Conservation (phyloP, 2,329 filamentous ascomycete genomes). For the Moelleriella libera region DNA sequence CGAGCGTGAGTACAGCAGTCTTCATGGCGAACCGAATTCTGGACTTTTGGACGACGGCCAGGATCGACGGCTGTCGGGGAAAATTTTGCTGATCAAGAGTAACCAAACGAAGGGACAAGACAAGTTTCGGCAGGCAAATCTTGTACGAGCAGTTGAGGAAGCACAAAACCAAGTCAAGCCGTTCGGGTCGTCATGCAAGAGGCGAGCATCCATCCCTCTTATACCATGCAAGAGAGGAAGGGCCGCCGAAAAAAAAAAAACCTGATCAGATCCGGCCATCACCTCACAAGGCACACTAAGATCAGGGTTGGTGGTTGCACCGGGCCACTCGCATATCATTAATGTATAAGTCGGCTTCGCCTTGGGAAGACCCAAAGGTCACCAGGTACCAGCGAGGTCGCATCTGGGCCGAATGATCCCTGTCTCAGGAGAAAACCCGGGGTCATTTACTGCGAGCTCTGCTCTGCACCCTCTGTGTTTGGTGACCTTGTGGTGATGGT, state of each 20-base stretch:
- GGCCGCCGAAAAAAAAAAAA: background rate
- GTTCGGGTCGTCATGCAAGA: too few relatives aligned
- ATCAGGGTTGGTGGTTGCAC: background rate
- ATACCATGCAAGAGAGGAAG: background rate
- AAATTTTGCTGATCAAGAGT: too few relatives aligned
- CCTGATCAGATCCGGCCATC: background rate
- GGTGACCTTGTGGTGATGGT: too few relatives aligned
- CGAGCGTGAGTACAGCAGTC: constrained; percentile 14
- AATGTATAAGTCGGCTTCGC: background rate
- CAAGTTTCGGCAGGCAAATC: too few relatives aligned
- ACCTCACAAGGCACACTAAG: background rate
- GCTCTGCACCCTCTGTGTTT: too few relatives aligned
- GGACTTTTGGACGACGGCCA: too few relatives aligned
- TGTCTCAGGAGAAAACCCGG: constrained; percentile 1
- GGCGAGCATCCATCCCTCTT: background rate
- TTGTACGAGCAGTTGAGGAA: too few relatives aligned
- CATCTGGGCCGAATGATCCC: background rate
- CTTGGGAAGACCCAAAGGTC: background rate
- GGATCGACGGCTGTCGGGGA: too few relatives aligned
- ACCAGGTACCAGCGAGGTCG: background rate
- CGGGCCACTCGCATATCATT: background rate
- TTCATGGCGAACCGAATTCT: constrained; percentile 24
- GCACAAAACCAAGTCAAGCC: too few relatives aligned
- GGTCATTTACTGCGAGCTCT: too few relatives aligned
- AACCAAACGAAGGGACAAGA: too few relatives aligned